Base-by-base conservation (phyloP, 495 filamentous ascomycete genomes). In the Aspergillus panamensis region DNA sequence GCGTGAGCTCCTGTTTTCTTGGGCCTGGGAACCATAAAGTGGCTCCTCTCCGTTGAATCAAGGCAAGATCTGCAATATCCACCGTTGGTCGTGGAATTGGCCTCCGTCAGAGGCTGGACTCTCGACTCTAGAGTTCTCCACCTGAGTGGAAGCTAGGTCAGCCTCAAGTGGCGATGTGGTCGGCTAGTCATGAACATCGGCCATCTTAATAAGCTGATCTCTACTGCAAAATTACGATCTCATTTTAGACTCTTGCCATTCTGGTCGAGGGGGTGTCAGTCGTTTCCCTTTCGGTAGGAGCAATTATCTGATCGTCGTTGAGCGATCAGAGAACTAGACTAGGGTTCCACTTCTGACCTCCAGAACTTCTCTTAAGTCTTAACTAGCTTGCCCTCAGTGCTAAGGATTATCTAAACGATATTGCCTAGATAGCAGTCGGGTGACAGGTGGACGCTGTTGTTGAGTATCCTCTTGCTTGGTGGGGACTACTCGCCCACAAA, bases 251-350 rank as follows among this genome's bases (percentile, higher is more conserved):
- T 71, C 69, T 73, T 71, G 53, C 73, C 69, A 54, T 21, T 53
- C 66, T 57, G n/a, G 72, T 53, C 55, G 61, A 61, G 45, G 62
- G 50, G 57, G 30, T 60, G 70, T 60, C 60, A 60, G 59, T 70
- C 68, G 37, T 58, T 62, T 59, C 59, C 66, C 31, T 51, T 67
- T 66, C 53, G 17, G 62, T 65, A 56, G 55, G 63, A 62, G 55
- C 12, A 54, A 69, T 67, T 69, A 67, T 70, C 63, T 68, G 67
- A 70, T 69, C 69, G 51, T 65, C 61, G 55, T 58, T 62, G 65
- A 71, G 65, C 64, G 63, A 70, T 70, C 63, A 63, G 56, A 52
- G 21, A 57, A 48, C 35, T 33, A 43, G 48, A 39, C 48, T 25
- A 25, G 25, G 25, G 25, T 25, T 25, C 55, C 45, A 47, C 32